A percentile compares a stretch with the other conserved stretches of the same genome.
Evolutionary conservation across 2,329 filamentous ascomycete genomes (phyloP).

Genomic region (Fusarium agapanthi): DNA sequence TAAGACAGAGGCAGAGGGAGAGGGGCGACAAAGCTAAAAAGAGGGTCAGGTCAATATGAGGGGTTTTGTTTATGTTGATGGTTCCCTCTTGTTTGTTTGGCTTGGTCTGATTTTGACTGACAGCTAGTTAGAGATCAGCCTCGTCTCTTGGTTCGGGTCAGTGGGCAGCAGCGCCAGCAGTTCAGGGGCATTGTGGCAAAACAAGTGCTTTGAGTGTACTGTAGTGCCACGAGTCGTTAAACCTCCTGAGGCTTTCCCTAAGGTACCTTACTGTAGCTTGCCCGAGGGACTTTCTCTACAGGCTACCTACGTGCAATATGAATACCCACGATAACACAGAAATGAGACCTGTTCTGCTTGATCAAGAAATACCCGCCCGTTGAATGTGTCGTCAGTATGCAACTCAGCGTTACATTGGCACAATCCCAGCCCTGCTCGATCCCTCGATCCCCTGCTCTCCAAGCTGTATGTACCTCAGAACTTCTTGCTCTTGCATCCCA

Average conservation of each 20-base stretch:
- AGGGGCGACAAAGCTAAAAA: neutral
- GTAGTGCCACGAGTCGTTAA: slow-evolving; percentile 17
- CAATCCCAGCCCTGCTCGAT: slow-evolving; percentile 16
- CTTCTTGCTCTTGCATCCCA: neutral
- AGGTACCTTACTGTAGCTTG: neutral
- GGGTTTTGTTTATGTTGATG: slow-evolving; percentile 15
- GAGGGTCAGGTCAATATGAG: neutral
- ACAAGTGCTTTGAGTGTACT: neutral
- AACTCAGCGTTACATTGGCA: slow-evolving; percentile 28
- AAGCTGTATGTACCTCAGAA: neutral
- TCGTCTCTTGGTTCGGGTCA: neutral
- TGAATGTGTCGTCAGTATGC: slow-evolving; percentile 31
- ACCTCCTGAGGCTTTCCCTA: neutral
- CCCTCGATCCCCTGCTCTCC: slow-evolving; percentile 9
- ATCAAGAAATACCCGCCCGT: slow-evolving; percentile 18
- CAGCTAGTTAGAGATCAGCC: neutral
- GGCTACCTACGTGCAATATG: neutral
- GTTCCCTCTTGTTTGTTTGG: neutral
- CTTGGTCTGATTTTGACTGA: neutral
- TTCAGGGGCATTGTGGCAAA: slow-evolving; percentile 32
- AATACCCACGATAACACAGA: neutral
- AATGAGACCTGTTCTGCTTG: neutral
- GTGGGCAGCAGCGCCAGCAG: neutral
- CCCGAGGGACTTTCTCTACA: neutral
- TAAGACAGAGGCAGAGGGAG: neutral